Evolutionary conservation across 2,329 filamentous ascomycete genomes (phyloP).

Genomic region (Ramularia collo-cygni): DNA sequence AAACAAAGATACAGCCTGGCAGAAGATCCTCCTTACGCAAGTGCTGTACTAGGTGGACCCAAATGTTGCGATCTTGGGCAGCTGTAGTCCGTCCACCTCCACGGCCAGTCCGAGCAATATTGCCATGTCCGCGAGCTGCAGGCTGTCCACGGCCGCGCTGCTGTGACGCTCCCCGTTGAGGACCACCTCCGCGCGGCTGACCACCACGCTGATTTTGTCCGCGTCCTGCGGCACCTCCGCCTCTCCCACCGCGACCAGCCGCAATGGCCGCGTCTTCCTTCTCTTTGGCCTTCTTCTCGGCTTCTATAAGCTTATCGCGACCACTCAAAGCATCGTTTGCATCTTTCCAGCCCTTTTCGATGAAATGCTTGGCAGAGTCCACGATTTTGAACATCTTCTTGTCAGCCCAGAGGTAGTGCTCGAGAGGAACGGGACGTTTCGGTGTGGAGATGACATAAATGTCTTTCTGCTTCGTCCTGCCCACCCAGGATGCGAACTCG

Average conservation of each 20-base stretch:
- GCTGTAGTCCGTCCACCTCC: constrained; percentile 80
- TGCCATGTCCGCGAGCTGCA: constrained; percentile 58
- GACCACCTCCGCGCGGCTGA: constrained; percentile 38
- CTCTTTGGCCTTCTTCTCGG: constrained; percentile 39
- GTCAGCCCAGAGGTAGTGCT: constrained; percentile 93
- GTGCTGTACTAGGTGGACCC: constrained; percentile 92
- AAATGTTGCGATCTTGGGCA: constrained; percentile 90
- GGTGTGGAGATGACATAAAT: constrained; percentile 98
- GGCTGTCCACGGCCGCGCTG: constrained; percentile 52
- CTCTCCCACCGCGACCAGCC: constrained; percentile 46
- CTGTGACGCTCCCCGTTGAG: constrained; percentile 41
- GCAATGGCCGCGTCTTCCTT: constrained; percentile 42
- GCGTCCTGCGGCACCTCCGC: constrained; percentile 33
- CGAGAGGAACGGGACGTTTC: constrained; percentile 87
- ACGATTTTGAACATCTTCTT: constrained; percentile 94
- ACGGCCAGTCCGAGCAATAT: constrained; percentile 83
- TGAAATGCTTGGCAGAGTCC: constrained; percentile 81
- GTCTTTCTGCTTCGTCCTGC: constrained; percentile 94
- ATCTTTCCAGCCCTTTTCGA: constrained; percentile 91
- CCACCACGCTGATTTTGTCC: constrained; percentile 50
- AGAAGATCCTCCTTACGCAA: constrained; percentile 80
- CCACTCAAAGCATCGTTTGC: constrained; percentile 77
- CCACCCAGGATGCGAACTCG: constrained; percentile 98
- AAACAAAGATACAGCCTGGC: constrained; percentile 94
- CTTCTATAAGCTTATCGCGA: constrained; percentile 65